These are phyloP conservation scores for Crithidia sp. DNA, from an alignment of 208 protist species.

Conservation along the genomic window DNA sequence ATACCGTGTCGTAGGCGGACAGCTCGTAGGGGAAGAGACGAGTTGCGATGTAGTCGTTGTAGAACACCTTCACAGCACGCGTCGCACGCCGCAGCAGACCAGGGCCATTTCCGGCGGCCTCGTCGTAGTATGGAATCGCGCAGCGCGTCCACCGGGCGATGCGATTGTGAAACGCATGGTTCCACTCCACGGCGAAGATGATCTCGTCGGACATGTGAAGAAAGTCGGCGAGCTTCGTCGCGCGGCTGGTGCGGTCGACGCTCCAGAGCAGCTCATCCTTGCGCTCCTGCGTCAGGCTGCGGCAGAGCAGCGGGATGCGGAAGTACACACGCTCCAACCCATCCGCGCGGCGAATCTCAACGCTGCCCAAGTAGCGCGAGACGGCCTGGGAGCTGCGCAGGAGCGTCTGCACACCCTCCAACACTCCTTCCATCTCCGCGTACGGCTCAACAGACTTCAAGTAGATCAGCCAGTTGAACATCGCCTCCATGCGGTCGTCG, in stretches of 20 bases:
- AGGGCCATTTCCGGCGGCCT: background rate
- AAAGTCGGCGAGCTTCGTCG: slow-evolving; percentile 83
- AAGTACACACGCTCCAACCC: slow-evolving; percentile 87
- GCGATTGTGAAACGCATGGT: slow-evolving; percentile 50
- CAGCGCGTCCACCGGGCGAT: slow-evolving; percentile 60
- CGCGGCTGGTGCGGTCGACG: slow-evolving; percentile 75
- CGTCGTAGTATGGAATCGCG: slow-evolving; percentile 18
- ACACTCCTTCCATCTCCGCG: slow-evolving; percentile 36
- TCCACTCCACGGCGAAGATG: slow-evolving; percentile 83
- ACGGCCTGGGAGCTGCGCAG: slow-evolving; percentile 47
- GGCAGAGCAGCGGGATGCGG: slow-evolving; percentile 75
- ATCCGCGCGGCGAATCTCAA: slow-evolving; percentile 76
- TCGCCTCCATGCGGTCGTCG: slow-evolving; percentile 48
- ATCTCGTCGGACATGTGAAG: slow-evolving; percentile 80
- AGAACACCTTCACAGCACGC: slow-evolving; percentile 28
- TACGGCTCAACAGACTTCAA: slow-evolving; percentile 56
- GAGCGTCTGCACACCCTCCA: slow-evolving; percentile 52
- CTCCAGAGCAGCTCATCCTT: slow-evolving; percentile 76
- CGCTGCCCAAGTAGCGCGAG: slow-evolving; percentile 55
- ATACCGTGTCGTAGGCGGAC: slow-evolving; percentile 60
- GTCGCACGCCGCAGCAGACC: slow-evolving; percentile 2
- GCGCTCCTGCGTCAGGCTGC: slow-evolving; percentile 62
- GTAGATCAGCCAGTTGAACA: slow-evolving; percentile 88
- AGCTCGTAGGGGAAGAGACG: slow-evolving; percentile 53
- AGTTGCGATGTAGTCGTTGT: slow-evolving; percentile 66